Conservation (phyloP, 805 yeast genomes). For the Yamadazyma takamatsuzukensis region DNA sequence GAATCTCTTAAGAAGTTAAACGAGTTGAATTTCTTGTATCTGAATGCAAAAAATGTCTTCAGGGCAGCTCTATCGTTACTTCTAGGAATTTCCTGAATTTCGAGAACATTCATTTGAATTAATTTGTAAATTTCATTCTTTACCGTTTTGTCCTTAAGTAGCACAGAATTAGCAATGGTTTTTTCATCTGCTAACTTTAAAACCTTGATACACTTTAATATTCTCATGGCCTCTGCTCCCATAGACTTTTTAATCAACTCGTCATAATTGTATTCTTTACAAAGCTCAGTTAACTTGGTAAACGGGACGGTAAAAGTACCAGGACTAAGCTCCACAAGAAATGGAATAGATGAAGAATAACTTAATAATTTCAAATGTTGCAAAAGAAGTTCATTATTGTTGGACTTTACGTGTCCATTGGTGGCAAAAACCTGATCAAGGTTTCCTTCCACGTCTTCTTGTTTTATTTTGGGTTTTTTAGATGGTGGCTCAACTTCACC, state of each 20-base stretch:
- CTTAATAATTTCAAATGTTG: conserved; percentile 71
- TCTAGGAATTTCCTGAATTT: conserved; percentile 91
- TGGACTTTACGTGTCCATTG: background rate
- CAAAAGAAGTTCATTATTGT: conserved; percentile 24
- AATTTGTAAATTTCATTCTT: conserved; percentile 67
- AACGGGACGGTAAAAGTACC: conserved; percentile 63
- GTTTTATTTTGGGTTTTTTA: conserved; percentile 21
- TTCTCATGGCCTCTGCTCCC: conserved; percentile 65
- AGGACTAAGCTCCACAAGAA: conserved; percentile 54
- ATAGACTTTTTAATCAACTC: conserved; percentile 56
- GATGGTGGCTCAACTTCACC: conserved; percentile 13
- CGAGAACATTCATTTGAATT: conserved; percentile 67
- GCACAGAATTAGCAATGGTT: conserved; percentile 65
- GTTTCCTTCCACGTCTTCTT: conserved; percentile 14
- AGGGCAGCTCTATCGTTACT: conserved; percentile 89
- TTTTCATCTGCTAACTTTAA: conserved; percentile 81
- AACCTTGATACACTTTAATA: conserved; percentile 72
- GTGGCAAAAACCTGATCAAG: conserved; percentile 10
- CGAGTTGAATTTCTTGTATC: conserved; percentile 47
- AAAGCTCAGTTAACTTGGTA: conserved; percentile 41
- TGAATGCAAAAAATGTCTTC: conserved; percentile 79
- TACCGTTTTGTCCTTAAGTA: conserved; percentile 74
- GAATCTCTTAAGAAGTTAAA: conserved; percentile 35
- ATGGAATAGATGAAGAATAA: conserved; percentile 48
- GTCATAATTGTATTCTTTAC: conserved; percentile 52